These are phyloP conservation scores for Chlorella sorokiniana DNA, from an alignment of 139 green algal genomes.

Conservation along the genomic window DNA sequence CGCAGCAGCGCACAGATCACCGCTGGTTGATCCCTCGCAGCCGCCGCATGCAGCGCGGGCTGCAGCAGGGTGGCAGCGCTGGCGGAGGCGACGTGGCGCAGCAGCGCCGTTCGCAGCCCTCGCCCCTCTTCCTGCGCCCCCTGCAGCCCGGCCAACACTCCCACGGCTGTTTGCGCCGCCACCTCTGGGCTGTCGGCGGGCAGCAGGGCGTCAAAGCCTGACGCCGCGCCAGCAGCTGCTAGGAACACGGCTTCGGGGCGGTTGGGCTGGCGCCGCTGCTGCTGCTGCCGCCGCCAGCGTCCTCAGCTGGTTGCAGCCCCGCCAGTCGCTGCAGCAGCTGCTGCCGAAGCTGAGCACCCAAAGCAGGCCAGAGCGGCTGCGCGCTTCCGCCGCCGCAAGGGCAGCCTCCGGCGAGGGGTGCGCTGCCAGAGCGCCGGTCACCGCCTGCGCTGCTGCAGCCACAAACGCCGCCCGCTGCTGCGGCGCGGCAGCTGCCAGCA, in stretches of 20 bases:
- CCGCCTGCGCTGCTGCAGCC: not conserved
- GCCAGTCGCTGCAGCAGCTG: slow-evolving; percentile 9
- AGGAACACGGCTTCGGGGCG: not conserved
- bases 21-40: not conserved
- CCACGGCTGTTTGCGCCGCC: not conserved
- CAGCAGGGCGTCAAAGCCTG: slow-evolving; percentile 16
- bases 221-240: not conserved
- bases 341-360: not conserved
- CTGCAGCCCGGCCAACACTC: slow-evolving; percentile 9
- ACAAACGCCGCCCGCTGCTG: not conserved
- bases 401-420: slow-evolving; percentile 5
- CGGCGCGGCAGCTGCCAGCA: slow-evolving; percentile 5
- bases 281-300: not conserved
- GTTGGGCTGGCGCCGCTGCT: not conserved
- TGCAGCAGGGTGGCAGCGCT: slow-evolving; percentile 4
- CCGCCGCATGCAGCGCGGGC: not conserved
- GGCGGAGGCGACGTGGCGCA: not conserved
- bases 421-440: not conserved
- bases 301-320: not conserved
- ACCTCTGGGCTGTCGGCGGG: not conserved
- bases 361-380: not conserved
- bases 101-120: not conserved
- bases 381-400: not conserved
- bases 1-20: slow-evolving; percentile 12
- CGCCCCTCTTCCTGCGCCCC: not conserved